Conservation (phyloP, 495 filamentous ascomycete genomes). For the Talaromyces liani region DNA sequence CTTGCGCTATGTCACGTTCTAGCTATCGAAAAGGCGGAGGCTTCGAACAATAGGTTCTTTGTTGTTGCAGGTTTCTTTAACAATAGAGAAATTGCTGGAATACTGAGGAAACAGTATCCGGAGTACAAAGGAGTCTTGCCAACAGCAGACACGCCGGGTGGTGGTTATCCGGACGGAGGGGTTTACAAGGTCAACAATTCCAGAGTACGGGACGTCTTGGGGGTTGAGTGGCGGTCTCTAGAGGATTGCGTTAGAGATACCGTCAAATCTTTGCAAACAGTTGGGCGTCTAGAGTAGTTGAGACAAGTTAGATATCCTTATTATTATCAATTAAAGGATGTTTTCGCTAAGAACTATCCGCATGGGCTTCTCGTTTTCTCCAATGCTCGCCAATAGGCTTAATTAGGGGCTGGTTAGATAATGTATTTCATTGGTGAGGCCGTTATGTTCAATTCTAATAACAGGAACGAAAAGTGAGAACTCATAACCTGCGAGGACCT, state of each 20-base stretch:
- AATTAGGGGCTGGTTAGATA: too few relatives aligned
- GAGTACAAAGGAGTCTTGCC: slow-evolving; percentile 54
- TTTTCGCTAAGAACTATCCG: too few relatives aligned
- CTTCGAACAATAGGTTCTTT: slow-evolving; percentile 65
- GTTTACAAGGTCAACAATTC: slow-evolving; percentile 46
- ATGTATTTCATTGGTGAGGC: too few relatives aligned
- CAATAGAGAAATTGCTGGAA: slow-evolving; percentile 54
- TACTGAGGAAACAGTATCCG: slow-evolving; percentile 57
- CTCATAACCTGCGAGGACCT: too few relatives aligned
- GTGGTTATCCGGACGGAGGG: slow-evolving; percentile 26
- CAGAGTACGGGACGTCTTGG: slow-evolving; percentile 48
- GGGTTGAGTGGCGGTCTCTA: slow-evolving; percentile 46
- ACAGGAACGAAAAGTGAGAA: too few relatives aligned
- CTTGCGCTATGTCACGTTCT: slow-evolving; percentile 64
- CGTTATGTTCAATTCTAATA: too few relatives aligned
- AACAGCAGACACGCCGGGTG: slow-evolving; percentile 33
- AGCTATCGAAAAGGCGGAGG: slow-evolving; percentile 59
- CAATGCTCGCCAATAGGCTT: too few relatives aligned
- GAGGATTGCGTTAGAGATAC: slow-evolving; percentile 51
- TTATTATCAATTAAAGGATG: too few relatives aligned
- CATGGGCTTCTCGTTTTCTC: too few relatives aligned
- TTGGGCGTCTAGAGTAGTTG: slow-evolving; percentile 18
- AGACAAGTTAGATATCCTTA: background rate
- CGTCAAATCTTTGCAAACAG: slow-evolving; percentile 44
- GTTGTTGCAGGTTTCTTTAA: slow-evolving; percentile 54